phyloP scores from a whole-genome alignment of 2,329 filamentous ascomycete genomes.

The Aureobasidium sp. region DNA sequence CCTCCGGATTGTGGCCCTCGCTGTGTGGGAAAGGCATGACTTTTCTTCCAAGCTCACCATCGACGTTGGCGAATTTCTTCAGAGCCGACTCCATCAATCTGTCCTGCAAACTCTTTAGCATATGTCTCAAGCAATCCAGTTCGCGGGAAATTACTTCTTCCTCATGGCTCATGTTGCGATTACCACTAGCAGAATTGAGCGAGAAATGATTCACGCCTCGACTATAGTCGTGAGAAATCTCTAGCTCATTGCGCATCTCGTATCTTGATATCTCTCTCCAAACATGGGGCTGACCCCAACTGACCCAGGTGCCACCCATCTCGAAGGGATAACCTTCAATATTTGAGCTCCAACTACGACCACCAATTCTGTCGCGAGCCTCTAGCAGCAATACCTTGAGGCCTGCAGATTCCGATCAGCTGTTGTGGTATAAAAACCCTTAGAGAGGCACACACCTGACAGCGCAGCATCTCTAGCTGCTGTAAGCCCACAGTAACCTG shows the following conservation, averaged over 20 bases:
- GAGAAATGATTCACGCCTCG: conserved; percentile 7
- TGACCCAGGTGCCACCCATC: conserved; percentile 47
- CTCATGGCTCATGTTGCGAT: conserved; percentile 7
- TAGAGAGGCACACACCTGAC: background rate
- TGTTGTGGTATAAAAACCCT: background rate
- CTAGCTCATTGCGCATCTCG: conserved; percentile 18
- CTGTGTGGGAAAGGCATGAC: conserved; percentile 35
- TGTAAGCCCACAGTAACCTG: conserved; percentile 29
- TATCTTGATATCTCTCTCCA: conserved; percentile 28
- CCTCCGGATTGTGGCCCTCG: conserved; percentile 23
- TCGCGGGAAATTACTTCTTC: background rate
- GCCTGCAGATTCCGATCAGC: conserved; percentile 21
- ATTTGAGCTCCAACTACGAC: conserved; percentile 42
- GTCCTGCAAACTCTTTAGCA: background rate
- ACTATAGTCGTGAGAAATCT: conserved; percentile 17
- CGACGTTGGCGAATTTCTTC: conserved; percentile 29
- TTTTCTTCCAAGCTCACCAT: conserved; percentile 25
- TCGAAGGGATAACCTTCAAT: conserved; percentile 41
- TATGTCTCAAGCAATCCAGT: background rate
- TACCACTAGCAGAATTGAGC: background rate
- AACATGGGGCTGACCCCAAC: conserved; percentile 32
- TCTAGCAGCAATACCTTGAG: conserved; percentile 40
- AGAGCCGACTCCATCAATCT: conserved; percentile 11
- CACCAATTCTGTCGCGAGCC: conserved; percentile 44
- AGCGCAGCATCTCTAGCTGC: conserved; percentile 28